Percentiles rank a stretch among this genome's conserved stretches.
Evolutionary conservation across 2,329 filamentous ascomycete genomes (phyloP).

Genomic region (Botrytis elliptica): DNA sequence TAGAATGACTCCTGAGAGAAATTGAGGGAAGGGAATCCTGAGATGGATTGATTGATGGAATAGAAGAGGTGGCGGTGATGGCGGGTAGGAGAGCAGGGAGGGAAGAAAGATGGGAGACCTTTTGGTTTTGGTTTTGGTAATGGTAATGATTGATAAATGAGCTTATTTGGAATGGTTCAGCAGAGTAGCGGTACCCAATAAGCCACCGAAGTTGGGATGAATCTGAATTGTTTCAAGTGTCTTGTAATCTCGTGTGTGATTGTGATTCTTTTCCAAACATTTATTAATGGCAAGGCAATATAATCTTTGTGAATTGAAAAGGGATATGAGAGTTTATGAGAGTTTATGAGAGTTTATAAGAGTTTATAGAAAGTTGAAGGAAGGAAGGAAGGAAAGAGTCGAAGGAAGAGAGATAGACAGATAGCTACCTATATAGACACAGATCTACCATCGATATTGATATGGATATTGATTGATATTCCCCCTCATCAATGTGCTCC

Average conservation of each 20-base stretch:
- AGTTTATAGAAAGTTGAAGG: background rate
- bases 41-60: background rate
- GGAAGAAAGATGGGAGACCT: constrained; percentile 10
- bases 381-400: background rate
- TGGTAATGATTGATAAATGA: constrained; percentile 17
- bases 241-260: background rate
- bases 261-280: background rate
- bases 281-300: background rate
- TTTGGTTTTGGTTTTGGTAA: background rate
- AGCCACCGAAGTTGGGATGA: constrained; percentile 6
- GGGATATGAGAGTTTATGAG: background rate
- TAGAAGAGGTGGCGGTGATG: constrained; percentile 1
- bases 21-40: constrained; percentile 30
- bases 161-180: constrained; percentile 21
- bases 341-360: too few relatives aligned
- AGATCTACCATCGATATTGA: background rate
- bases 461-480: background rate
- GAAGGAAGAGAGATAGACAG: background rate
- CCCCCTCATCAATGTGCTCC: background rate
- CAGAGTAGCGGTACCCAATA: background rate
- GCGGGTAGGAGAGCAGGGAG: constrained; percentile 20
- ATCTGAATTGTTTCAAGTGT: background rate
- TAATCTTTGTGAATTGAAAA: background rate
- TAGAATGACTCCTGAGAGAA: constrained; percentile 29
- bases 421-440: background rate